Percentiles rank a stretch among this genome's conserved stretches.
phyloP scores from a whole-genome alignment of 306 rosid genomes.

The Quercus rubra region DNA sequence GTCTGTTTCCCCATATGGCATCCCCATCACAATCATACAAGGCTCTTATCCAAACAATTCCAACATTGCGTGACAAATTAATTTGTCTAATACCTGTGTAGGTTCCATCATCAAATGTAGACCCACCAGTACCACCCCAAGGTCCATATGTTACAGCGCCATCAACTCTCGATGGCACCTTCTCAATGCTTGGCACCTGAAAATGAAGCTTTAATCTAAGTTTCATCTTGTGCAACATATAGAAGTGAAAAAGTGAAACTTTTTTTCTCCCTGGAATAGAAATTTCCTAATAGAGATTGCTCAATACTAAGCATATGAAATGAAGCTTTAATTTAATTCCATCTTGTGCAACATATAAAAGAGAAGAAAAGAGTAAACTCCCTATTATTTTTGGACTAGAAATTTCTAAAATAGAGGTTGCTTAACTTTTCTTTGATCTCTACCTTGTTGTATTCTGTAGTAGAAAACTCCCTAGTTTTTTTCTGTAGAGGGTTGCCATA shows the following conservation, averaged over 20 bases:
- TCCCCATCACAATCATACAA: constrained; percentile 71
- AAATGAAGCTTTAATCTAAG: constrained; percentile 2
- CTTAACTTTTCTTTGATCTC: constrained; percentile 46
- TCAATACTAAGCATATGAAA: neutral
- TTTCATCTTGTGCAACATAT: constrained; percentile 8
- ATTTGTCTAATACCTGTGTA: constrained; percentile 68
- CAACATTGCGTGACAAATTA: constrained; percentile 63
- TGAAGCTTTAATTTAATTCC: neutral
- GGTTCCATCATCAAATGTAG: constrained; percentile 67
- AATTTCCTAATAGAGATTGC: no score
- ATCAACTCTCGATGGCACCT: constrained; percentile 44
- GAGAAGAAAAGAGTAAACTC: no score
- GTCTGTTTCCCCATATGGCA: constrained; percentile 60
- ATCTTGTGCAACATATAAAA: neutral
- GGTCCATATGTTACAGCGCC: constrained; percentile 70
- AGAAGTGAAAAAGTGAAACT: neutral
- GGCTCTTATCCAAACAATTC: constrained; percentile 65
- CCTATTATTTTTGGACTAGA: no score
- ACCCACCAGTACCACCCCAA: constrained; percentile 80
- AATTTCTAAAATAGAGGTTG: neutral
- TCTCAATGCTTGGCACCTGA: constrained; percentile 31
- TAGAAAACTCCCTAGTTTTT: constrained; percentile 28
- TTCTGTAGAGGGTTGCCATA: constrained; percentile 32
- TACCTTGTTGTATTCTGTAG: constrained; percentile 30
- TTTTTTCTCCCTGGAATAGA: no score